These are phyloP conservation scores for Straminergon stramineum DNA, from an alignment of 225 moss, liverwort and hornwort species.

Conservation along the genomic window DNA sequence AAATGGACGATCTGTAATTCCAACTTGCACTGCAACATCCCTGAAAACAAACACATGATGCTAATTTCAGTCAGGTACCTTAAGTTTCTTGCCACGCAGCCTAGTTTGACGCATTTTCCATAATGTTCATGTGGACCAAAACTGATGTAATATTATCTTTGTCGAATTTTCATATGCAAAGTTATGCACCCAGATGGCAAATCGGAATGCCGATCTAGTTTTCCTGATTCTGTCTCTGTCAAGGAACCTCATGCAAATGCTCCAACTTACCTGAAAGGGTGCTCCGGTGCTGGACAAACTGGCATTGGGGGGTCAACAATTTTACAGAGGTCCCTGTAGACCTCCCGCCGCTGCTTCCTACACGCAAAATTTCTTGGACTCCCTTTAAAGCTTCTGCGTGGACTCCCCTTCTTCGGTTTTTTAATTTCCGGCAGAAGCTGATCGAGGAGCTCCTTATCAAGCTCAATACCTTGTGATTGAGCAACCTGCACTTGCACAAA, in stretches of 20 bases:
- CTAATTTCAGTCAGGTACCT: neutral
- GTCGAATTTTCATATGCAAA: neutral
- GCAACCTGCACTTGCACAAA: slow-evolving; percentile 12
- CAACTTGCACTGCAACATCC: slow-evolving; percentile 10
- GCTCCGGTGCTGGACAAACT: neutral
- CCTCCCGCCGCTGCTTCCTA: slow-evolving; percentile 10
- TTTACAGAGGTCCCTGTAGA: slow-evolving; percentile 28
- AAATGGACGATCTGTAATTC: neutral
- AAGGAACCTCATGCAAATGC: neutral
- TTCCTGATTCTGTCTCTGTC: neutral
- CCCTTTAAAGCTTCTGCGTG: neutral
- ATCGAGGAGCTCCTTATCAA: slow-evolving; percentile 16
- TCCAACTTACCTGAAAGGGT: neutral
- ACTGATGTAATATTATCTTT: neutral
- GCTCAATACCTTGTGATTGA: slow-evolving; percentile 14
- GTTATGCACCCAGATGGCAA: neutral
- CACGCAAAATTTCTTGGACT: neutral
- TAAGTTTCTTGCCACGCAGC: neutral
- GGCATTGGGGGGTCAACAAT: slow-evolving; percentile 27
- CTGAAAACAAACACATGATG: neutral
- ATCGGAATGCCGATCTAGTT: neutral
- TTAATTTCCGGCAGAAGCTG: neutral
- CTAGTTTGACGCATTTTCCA: neutral
- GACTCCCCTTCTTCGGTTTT: neutral
- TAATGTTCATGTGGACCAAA: neutral